These are phyloP conservation scores for Gomphus sp. DNA, from an alignment of 1,284 basidiomycete genomes.

Conservation along the genomic window DNA sequence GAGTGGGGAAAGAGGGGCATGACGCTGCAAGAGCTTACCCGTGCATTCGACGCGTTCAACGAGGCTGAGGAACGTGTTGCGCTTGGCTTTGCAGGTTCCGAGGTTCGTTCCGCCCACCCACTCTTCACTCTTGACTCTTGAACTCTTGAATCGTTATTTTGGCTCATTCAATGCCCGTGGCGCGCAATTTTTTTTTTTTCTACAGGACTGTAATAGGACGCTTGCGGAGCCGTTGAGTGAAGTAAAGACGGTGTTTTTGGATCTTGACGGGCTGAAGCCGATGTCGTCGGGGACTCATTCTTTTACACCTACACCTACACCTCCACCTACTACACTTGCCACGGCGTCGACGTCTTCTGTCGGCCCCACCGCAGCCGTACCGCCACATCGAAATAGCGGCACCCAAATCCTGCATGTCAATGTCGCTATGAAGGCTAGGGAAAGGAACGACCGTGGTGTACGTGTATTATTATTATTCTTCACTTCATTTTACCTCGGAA, in stretches of 20 bases:
- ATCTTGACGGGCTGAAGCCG: background rate
- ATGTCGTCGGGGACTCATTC: background rate
- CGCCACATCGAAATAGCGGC: background rate
- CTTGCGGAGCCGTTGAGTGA: background rate
- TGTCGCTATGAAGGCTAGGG: background rate
- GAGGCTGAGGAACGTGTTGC: background rate
- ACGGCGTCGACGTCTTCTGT: no score
- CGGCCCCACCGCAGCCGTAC: no score
- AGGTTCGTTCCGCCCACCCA: no score
- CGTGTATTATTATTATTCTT: no score
- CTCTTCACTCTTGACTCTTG: no score
- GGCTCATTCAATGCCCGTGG: no score
- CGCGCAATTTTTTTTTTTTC: no score
- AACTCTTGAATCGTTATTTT: no score
- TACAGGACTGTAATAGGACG: background rate
- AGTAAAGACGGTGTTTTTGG: background rate
- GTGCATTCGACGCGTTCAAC: slow-evolving; percentile 4
- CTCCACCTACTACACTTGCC: no score
- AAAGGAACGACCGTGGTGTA: background rate
- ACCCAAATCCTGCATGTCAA: background rate
- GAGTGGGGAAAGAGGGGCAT: slow-evolving; percentile 1
- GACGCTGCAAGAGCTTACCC: slow-evolving; percentile 2
- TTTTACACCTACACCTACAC: no score
- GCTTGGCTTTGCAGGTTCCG: background rate
- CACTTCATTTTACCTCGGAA: no score